Evolutionary conservation across 2,329 filamentous ascomycete genomes (phyloP).

Genomic region (Botrytis fabae): DNA sequence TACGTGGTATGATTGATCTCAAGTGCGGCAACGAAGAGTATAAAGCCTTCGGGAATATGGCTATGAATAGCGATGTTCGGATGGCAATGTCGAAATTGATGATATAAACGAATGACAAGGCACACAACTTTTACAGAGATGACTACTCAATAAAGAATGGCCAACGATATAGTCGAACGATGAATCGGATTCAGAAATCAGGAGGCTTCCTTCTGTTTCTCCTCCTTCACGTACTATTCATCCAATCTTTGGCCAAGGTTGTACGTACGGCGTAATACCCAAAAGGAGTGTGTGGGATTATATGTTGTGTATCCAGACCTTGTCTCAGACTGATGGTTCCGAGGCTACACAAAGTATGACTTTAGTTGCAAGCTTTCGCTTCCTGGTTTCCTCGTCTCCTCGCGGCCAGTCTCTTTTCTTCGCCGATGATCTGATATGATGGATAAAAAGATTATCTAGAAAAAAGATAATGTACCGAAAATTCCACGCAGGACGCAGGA

Average conservation of each 20-base stretch:
- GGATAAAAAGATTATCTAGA: background rate
- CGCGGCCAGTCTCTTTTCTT: constrained; percentile 3
- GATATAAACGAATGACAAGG: constrained; percentile 6
- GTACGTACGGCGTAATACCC: constrained; percentile 13
- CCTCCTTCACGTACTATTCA: constrained; percentile 13
- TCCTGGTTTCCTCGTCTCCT: constrained; percentile 11
- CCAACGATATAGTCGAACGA: background rate
- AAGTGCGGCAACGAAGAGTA: constrained; percentile 2
- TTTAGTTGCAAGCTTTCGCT: constrained; percentile 4
- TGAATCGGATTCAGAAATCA: constrained; percentile 6
- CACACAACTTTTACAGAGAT: constrained; percentile 9
- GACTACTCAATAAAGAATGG: background rate
- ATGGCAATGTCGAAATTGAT: background rate
- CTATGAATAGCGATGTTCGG: background rate
- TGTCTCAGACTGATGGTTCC: constrained; percentile 14
- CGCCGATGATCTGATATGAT: constrained; percentile 13
- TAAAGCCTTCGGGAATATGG: background rate
- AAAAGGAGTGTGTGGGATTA: constrained; percentile 10
- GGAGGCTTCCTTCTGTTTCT: constrained; percentile 9
- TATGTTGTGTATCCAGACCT: constrained; percentile 19
- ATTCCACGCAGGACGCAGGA: constrained; percentile 17
- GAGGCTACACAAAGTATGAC: constrained; percentile 1
- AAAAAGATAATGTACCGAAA: constrained; percentile 18
- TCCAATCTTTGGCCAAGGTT: constrained; percentile 8
- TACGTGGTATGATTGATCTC: constrained; percentile 7